A percentile compares a stretch with the other conserved stretches of the same genome.
phyloP scores from a whole-genome alignment of 164 flowering plant genomes.

The Amborella trichopoda region DNA sequence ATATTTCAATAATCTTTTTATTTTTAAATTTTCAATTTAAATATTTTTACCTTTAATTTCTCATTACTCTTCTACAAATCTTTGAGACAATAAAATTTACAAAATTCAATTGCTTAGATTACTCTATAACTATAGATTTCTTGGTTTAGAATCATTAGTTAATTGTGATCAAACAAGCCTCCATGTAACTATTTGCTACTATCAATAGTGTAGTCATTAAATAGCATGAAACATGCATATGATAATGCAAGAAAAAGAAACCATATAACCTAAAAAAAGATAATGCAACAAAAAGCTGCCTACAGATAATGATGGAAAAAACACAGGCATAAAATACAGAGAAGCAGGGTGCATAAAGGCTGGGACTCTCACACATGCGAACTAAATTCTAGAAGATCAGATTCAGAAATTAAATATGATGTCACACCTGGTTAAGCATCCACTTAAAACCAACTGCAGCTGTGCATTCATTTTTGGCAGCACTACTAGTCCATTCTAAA shows the following conservation, averaged over 20 bases:
- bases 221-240: background rate
- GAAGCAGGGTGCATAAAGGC: background rate
- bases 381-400: background rate
- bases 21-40: no score
- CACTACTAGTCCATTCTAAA: slow-evolving; percentile 44
- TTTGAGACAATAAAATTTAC: no score
- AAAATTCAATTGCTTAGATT: no score
- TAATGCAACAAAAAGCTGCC: background rate
- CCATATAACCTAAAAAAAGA: background rate
- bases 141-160: no score
- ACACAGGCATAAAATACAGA: background rate
- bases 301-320: background rate
- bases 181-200: no score
- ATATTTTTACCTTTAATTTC: no score
- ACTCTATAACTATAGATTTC: no score
- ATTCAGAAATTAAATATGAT: background rate
- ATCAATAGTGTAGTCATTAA: no score
- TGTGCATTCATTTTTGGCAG: slow-evolving; percentile 45
- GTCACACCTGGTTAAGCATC: slow-evolving; percentile 50
- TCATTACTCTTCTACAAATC: no score
- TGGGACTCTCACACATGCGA: background rate
- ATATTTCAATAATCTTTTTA: no score
- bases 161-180: no score
- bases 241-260: background rate
- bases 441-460: slow-evolving; percentile 54